Percentiles rank a stretch among this genome's conserved stretches.
phyloP scores from a whole-genome alignment of 2,329 filamentous ascomycete species.

The Penicillium sp. region DNA sequence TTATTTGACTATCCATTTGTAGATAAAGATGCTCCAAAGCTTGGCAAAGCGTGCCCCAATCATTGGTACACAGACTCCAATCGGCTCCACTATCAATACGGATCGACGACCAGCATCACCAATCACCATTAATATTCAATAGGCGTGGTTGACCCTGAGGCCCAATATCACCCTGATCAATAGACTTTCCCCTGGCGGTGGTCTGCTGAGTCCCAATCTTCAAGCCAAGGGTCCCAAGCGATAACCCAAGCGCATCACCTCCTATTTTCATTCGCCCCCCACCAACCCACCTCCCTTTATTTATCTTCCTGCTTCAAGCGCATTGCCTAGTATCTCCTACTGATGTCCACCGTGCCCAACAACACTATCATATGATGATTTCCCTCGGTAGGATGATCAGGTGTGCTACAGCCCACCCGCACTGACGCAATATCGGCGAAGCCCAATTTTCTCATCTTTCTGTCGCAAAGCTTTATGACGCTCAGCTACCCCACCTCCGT shows the following conservation, averaged over 20 bases:
- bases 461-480: constrained; percentile 63
- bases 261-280: constrained; percentile 59
- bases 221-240: constrained; percentile 46
- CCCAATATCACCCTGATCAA: not conserved
- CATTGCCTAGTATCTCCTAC: constrained; percentile 40
- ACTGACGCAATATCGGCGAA: constrained; percentile 62
- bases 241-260: constrained; percentile 62
- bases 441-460: constrained; percentile 68
- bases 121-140: not conserved
- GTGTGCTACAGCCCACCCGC: constrained; percentile 67
- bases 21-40: not conserved
- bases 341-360: constrained; percentile 53
- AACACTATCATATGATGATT: constrained; percentile 62
- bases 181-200: not conserved
- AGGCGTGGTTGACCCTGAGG: constrained; percentile 8
- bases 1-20: not conserved
- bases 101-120: not conserved
- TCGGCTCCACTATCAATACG: not conserved
- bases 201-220: not conserved
- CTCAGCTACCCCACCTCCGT: constrained; percentile 61
- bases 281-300: constrained; percentile 63
- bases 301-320: constrained; percentile 56
- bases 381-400: constrained; percentile 53
- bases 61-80: not conserved
- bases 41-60: constrained; percentile 4